Conservation (phyloP, 805 yeast species). For the Teunomyces kruisii region DNA sequence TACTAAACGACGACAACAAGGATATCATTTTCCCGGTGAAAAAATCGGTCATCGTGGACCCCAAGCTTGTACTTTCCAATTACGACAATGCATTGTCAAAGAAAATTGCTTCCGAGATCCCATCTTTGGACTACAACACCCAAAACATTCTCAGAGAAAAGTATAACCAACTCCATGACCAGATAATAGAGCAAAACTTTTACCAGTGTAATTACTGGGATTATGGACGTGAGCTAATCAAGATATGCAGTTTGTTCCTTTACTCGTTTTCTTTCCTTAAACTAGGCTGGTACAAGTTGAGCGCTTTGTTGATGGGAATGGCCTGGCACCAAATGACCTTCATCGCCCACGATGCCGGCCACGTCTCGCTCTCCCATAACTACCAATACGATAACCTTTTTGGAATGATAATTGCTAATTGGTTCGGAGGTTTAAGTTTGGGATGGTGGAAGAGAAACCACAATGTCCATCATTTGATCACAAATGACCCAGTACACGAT, state of each 20-base stretch:
- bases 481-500: constrained; percentile 93
- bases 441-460: constrained; percentile 97
- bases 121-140: constrained; percentile 65
- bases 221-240: constrained; percentile 65
- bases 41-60: constrained; percentile 4
- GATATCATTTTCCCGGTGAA: constrained; percentile 34
- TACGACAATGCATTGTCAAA: constrained; percentile 58
- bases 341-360: constrained; percentile 90
- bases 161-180: constrained; percentile 60
- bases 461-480: constrained; percentile 86
- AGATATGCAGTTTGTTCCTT: constrained; percentile 56
- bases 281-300: constrained; percentile 42
- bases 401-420: constrained; percentile 74
- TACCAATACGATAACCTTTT: constrained; percentile 73
- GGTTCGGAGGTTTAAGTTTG: constrained; percentile 80
- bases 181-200: constrained; percentile 54
- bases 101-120: constrained; percentile 56
- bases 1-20: constrained; percentile 39
- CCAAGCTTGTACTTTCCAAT: constrained; percentile 41
- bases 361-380: constrained; percentile 76
- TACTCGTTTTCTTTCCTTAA: constrained; percentile 51
- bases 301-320: constrained; percentile 67
- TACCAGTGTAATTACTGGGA: constrained; percentile 74
- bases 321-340: constrained; percentile 91
- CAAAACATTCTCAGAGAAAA: constrained; percentile 56